A percentile compares a stretch with the other conserved stretches of the same genome.
Conservation (phyloP, 1,284 basidiomycete species). For the Dichomitus squalens region DNA sequence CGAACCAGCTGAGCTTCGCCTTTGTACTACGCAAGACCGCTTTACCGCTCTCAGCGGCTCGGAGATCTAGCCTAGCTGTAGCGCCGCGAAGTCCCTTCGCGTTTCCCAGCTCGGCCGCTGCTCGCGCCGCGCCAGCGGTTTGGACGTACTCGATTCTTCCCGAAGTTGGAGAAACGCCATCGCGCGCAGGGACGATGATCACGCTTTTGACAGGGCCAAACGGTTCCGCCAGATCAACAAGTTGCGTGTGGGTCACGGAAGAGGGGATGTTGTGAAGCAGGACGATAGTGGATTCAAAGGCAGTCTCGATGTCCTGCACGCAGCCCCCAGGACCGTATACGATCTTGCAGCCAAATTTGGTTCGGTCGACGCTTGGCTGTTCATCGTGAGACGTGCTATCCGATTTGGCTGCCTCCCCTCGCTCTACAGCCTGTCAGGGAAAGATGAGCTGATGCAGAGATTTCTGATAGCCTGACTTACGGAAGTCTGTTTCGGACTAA, state of each 20-base stretch:
- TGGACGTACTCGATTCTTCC: conserved; percentile 24
- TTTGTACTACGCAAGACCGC: conserved; percentile 32
- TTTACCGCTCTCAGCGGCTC: conserved; percentile 24
- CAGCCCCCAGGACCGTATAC: conserved; percentile 39
- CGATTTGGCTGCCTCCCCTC: not conserved
- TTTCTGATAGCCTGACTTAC: not conserved
- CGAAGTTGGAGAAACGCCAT: conserved; percentile 3
- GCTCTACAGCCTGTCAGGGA: not conserved
- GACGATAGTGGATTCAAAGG: conserved; percentile 42
- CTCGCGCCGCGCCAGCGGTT: conserved; percentile 14
- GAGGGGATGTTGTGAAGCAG: conserved; percentile 33
- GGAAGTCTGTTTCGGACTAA: too few relatives aligned
- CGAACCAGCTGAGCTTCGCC: conserved; percentile 32
- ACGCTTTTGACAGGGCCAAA: conserved; percentile 21
- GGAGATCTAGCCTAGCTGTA: conserved; percentile 23
- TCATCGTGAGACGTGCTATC: not conserved
- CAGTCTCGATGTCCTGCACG: conserved; percentile 38
- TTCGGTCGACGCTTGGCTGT: conserved; percentile 14
- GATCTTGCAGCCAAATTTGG: conserved; percentile 34
- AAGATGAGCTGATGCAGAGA: not conserved
- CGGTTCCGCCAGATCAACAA: conserved; percentile 17
- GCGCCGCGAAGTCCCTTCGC: not conserved
- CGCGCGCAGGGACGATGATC: conserved; percentile 8
- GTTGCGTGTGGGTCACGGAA: not conserved
- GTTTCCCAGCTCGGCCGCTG: conserved; percentile 12